Evolutionary conservation across 2,329 filamentous ascomycete genomes (phyloP), one percentile per base, ranked within the genome.

Genomic region (Akanthomyces uredinophilus): DNA sequence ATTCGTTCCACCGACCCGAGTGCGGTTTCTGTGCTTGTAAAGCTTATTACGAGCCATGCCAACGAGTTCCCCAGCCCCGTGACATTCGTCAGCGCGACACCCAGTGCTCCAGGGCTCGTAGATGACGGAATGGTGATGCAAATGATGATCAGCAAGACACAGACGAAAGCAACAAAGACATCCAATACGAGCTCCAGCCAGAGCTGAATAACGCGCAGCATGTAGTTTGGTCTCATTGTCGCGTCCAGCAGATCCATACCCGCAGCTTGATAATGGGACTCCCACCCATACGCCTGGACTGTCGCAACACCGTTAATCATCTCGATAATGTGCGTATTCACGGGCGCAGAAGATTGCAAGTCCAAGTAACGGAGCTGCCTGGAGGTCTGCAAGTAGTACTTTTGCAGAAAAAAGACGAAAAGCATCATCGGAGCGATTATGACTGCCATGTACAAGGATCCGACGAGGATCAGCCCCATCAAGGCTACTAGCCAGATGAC

Each of bases 131-230:
- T 67, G 43, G 63, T 53, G 2, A 81, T 76, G 1, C 79, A 77
- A 1, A 83, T 67, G 1, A 61, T 70, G 10, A 83, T 77, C 2
- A 84, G 66, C 1, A 81, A 65, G 0, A 78, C 73, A 1, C 79
- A 79, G 35, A 84, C 72, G 1, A 67, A 75, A 0, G 80, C 75
- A 0, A 81, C 77, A 6, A 68, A 54, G 2, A 83, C 66, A 62
- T 83, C 78, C 11, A 84, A 65, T 0, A 80, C 77, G 0, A 83
- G 67, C 0, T 72, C 76, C 1, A 83, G 70, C 80, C 81, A 83
- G 29, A 77, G 70, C 63, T 83, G 81, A 13, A 83, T 77, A 24
- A 76, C 75, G 57, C 73, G 77, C 13, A 82, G 72, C 11, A 82
- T 70, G 63, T 83, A 73, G 13, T 68, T 69, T 0, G 71, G 70